phyloP scores from a whole-genome alignment of 1,139 yeast species.

The Geotrichum macrosporum region DNA sequence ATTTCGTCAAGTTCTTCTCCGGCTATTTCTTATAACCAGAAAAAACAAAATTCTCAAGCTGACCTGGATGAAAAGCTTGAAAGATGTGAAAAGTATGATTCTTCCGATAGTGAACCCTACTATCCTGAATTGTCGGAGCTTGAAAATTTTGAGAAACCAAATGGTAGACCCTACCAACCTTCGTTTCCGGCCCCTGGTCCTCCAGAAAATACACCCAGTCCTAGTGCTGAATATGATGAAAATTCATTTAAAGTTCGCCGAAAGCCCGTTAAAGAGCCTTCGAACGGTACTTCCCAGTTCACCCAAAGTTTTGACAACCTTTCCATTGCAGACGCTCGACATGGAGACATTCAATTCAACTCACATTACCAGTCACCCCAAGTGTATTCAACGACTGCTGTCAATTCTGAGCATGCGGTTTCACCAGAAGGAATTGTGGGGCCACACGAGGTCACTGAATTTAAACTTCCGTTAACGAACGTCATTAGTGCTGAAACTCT shows the following conservation, averaged over 20 bases:
- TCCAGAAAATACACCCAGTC: not conserved
- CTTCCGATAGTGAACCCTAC: no score
- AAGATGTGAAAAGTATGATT: no score
- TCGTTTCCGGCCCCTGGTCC: slow-evolving; percentile 1
- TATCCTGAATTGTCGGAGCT: no score
- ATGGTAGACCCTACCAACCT: not conserved
- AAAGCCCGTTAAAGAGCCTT: not conserved
- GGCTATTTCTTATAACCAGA: no score
- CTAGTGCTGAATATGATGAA: not conserved
- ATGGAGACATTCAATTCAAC: slow-evolving; percentile 1
- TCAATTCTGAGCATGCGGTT: not conserved
- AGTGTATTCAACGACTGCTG: not conserved
- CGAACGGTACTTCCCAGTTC: slow-evolving; percentile 4
- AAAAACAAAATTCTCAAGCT: no score
- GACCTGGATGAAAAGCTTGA: no score
- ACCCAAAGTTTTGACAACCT: slow-evolving; percentile 1
- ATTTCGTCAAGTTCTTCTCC: no score
- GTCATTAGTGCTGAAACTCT: slow-evolving; percentile 34
- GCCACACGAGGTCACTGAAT: not conserved
- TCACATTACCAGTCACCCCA: not conserved
- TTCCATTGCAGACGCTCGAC: not conserved
- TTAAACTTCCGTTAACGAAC: slow-evolving; percentile 34
- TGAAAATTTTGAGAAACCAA: no score
- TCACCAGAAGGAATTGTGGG: not conserved
- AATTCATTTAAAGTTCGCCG: not conserved